phyloP scores from a whole-genome alignment of 2,329 filamentous ascomycete genomes.

The Monascus ruber region DNA sequence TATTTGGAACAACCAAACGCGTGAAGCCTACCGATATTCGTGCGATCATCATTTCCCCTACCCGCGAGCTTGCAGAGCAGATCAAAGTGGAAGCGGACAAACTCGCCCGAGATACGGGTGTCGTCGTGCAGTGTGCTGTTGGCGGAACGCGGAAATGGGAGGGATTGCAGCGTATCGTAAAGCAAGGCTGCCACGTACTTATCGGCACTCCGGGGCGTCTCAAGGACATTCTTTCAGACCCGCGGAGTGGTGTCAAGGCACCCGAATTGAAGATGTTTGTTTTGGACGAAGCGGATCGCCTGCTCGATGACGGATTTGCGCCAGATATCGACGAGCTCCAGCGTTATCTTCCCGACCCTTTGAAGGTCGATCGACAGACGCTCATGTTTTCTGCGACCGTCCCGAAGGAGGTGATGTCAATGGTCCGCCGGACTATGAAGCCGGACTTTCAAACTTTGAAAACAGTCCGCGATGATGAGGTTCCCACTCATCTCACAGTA shows the following conservation, averaged over 20 bases:
- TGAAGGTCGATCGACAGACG: slow-evolving; percentile 64
- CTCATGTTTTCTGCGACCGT: slow-evolving; percentile 98
- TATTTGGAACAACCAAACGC: slow-evolving; percentile 34
- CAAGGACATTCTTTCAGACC: slow-evolving; percentile 65
- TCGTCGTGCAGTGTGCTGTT: slow-evolving; percentile 69
- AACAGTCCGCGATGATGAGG: slow-evolving; percentile 72
- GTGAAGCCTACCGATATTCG: slow-evolving; percentile 39
- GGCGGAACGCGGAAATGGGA: slow-evolving; percentile 71
- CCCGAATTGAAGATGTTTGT: slow-evolving; percentile 49
- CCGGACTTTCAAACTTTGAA: slow-evolving; percentile 78
- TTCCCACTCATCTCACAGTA: slow-evolving; percentile 72
- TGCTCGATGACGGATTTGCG: slow-evolving; percentile 58
- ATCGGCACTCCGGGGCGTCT: slow-evolving; percentile 85
- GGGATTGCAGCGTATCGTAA: slow-evolving; percentile 57
- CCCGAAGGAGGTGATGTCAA: slow-evolving; percentile 64
- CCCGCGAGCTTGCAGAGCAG: slow-evolving; percentile 53
- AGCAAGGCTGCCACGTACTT: slow-evolving; percentile 73
- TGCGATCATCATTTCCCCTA: slow-evolving; percentile 51
- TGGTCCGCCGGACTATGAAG: slow-evolving; percentile 71
- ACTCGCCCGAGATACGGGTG: slow-evolving; percentile 52
- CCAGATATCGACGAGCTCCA: slow-evolving; percentile 54
- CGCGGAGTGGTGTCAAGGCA: slow-evolving; percentile 50
- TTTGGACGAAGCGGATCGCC: slow-evolving; percentile 56
- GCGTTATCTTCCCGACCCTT: slow-evolving; percentile 49
- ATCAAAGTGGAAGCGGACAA: slow-evolving; percentile 61